These are phyloP conservation scores for Rhynchospora breviuscula DNA, from an alignment of 176 grass and related monocot species.

Conservation along the genomic window DNA sequence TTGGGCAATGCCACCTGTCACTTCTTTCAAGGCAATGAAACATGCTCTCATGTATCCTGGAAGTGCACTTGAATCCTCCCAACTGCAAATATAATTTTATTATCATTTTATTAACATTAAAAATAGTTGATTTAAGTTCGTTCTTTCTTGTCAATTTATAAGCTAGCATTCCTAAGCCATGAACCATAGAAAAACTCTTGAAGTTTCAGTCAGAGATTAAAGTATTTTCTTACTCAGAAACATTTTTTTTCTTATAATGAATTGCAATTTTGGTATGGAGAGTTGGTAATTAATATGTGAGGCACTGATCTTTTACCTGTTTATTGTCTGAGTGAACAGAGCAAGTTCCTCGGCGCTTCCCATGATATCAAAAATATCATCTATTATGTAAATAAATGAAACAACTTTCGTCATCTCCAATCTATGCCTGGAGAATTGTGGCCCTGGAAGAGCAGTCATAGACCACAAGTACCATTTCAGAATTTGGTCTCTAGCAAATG, in stretches of 20 bases:
- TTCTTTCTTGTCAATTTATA: no score
- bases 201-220: background rate
- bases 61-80: constrained; percentile 45
- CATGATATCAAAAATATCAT: constrained; percentile 66
- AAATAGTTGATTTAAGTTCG: background rate
- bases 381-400: constrained; percentile 55
- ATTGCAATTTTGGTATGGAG: background rate
- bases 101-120: background rate
- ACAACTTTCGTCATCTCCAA: constrained; percentile 46
- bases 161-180: no score
- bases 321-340: constrained; percentile 37
- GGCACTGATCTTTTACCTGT: constrained; percentile 25
- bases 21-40: constrained; percentile 37
- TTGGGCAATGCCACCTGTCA: constrained; percentile 42
- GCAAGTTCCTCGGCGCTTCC: constrained; percentile 43
- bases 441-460: constrained; percentile 15
- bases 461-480: constrained; percentile 60
- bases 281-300: background rate
- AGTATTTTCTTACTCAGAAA: background rate
- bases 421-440: constrained; percentile 38
- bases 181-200: no score
- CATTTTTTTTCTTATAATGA: background rate
- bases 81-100: constrained; percentile 25
- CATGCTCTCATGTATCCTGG: constrained; percentile 45
- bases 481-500: constrained; percentile 30